Evolutionary conservation across 768 basidiomycete species (phyloP), one percentile per base, ranked within the genome.

Genomic region (Suillus bovinus): DNA sequence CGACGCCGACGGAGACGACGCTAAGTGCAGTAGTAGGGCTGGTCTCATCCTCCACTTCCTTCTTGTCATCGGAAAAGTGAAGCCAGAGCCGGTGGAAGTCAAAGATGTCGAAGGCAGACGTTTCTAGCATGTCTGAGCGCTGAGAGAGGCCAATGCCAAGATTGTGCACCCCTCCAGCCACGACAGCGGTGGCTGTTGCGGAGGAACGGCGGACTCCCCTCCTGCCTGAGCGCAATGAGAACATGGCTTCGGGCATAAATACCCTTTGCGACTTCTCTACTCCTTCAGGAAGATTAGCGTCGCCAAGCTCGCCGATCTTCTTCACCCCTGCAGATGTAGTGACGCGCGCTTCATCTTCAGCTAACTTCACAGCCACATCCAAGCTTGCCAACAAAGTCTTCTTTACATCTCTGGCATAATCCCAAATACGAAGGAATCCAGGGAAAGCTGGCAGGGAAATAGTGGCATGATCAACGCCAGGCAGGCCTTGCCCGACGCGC

Each of bases 231-330:
- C 80, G 81, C 47, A 82, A 75, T 60, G 85, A 86, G 78, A 99
- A 99, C 97, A 99, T 99, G 16, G 94, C 96, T 72, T 96, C 91
- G n/a, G 96, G 93, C 79, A 93, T 87, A 81, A 99, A 99, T 14
- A 96, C 86, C 31, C 93, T 82, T 61, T 86, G 83, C 55, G 86
- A 86, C 44, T 93, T 82, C 72, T 94, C 93, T 27, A 94, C 93
- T 61, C 88, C 90, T 57, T 82, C 82, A 1, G 91, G 91, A 17
- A 99, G 84, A 75, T 92, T 86, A 61, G 79, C 79, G 63, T 96
- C 89, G 22, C 86, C 94, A 22, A 97, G 78, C 20, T 81, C 76
- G 44, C 80, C 78, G 64, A 97, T 85, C 65, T 81, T 81, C 38
- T 83, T 77, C 27, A 98, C 90, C 47, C 90, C 87, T 8, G 75